Evolutionary conservation across 371 early-diverging fungal species (phyloP).

Genomic region (Mortierella sp.): DNA sequence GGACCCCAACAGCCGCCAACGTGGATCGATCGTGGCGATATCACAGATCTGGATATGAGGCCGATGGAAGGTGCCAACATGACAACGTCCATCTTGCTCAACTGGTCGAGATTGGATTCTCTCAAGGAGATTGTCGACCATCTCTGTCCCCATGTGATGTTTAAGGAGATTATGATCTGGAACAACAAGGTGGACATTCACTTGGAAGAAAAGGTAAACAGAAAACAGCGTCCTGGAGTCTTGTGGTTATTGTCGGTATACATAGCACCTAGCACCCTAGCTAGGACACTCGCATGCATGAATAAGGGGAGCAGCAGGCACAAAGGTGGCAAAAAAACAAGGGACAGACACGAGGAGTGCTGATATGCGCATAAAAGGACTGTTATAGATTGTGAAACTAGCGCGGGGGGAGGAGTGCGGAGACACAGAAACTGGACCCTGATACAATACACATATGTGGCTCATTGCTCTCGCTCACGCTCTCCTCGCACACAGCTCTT

Average conservation of each 20-base stretch:
- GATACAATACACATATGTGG: not conserved
- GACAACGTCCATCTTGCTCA: slow-evolving; percentile 65
- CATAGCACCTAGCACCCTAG: no score
- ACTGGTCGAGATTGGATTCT: slow-evolving; percentile 55
- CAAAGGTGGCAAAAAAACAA: not conserved
- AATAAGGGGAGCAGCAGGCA: not conserved
- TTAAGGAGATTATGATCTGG: slow-evolving; percentile 69
- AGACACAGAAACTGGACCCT: not conserved
- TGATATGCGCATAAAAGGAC: no score
- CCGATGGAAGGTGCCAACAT: slow-evolving; percentile 66
- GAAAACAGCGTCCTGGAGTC: no score
- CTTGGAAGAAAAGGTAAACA: slow-evolving; percentile 58
- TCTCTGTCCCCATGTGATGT: slow-evolving; percentile 70
- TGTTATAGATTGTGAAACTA: no score
- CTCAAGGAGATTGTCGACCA: slow-evolving; percentile 61
- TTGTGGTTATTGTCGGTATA: no score
- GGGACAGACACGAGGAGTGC: no score
- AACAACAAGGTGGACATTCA: slow-evolving; percentile 65
- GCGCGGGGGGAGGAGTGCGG: not conserved
- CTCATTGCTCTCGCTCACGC: no score
- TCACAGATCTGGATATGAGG: slow-evolving; percentile 57
- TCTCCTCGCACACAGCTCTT: no score
- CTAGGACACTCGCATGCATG: no score
- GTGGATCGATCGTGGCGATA: slow-evolving; percentile 48
- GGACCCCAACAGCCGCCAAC: slow-evolving; percentile 21